These are phyloP conservation scores for Allomyces arbusculus DNA, from an alignment of 192 early-diverging fungal genomes.

Conservation along the genomic window DNA sequence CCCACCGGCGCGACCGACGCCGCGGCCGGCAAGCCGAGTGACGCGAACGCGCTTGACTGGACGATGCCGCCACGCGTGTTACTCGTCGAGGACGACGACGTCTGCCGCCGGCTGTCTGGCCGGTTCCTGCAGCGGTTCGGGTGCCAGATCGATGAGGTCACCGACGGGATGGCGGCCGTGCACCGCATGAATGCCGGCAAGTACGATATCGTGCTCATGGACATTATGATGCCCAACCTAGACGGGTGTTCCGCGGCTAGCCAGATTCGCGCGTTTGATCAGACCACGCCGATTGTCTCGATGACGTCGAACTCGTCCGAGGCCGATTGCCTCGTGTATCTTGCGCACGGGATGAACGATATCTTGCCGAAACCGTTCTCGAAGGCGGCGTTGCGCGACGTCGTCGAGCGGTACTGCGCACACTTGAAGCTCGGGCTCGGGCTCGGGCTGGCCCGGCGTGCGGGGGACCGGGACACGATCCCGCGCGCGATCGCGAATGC, in stretches of 20 bases:
- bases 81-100: conserved; percentile 48
- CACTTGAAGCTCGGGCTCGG: conserved; percentile 11
- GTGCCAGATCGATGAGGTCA: conserved; percentile 43
- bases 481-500: too few relatives aligned
- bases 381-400: conserved; percentile 18
- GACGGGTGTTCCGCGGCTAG: conserved; percentile 47
- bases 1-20: neutral
- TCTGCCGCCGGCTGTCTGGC: conserved; percentile 27
- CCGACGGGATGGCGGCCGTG: conserved; percentile 46
- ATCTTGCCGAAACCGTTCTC: conserved; percentile 50
- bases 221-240: conserved; percentile 51
- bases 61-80: conserved; percentile 34
- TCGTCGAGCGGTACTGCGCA: conserved; percentile 35
- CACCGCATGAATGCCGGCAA: conserved; percentile 33
- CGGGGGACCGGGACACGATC: too few relatives aligned
- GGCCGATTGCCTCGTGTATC: conserved; percentile 41
- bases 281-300: conserved; percentile 45
- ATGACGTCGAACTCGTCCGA: conserved; percentile 53
- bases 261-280: conserved; percentile 51
- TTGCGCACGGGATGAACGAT: conserved; percentile 54
- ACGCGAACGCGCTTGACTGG: conserved; percentile 11
- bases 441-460: too few relatives aligned
- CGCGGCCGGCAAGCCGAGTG: neutral
- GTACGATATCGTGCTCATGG: conserved; percentile 61
- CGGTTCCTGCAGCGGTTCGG: conserved; percentile 41